Percentiles rank a stretch among this genome's conserved stretches.
Conservation (phyloP, 2,329 filamentous ascomycete genomes). For the Pseudopyricularia javanii region DNA sequence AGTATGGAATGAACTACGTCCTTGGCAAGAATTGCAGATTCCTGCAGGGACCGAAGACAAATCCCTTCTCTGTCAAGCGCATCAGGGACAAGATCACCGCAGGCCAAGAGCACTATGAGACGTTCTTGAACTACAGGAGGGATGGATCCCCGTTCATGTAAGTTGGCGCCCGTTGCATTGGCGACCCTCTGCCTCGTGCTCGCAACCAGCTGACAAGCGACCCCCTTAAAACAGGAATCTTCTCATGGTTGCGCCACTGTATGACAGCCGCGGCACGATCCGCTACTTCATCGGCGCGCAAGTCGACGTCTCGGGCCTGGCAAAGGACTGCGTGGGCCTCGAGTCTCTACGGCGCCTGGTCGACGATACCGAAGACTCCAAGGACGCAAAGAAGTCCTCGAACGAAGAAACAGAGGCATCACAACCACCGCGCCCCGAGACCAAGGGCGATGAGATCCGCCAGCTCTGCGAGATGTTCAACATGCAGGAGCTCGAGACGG, state of each 20-base stretch:
- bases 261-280: slow-evolving; percentile 53
- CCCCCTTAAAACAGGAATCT: slow-evolving; percentile 34
- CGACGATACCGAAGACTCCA: slow-evolving; percentile 11
- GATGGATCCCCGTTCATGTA: slow-evolving; percentile 63
- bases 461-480: slow-evolving; percentile 61
- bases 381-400: not conserved
- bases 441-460: slow-evolving; percentile 48
- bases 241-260: slow-evolving; percentile 59
- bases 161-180: not conserved
- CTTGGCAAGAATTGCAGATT: slow-evolving; percentile 70
- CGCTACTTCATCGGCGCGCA: slow-evolving; percentile 62
- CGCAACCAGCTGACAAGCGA: not conserved
- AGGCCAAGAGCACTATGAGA: slow-evolving; percentile 60
- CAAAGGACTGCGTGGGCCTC: slow-evolving; percentile 53
- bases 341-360: slow-evolving; percentile 45
- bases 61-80: slow-evolving; percentile 46
- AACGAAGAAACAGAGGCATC: not conserved
- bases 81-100: slow-evolving; percentile 47
- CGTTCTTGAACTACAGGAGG: slow-evolving; percentile 66
- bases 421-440: slow-evolving; percentile 16
- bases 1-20: slow-evolving; percentile 62
- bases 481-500: slow-evolving; percentile 50
- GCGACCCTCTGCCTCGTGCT: not conserved
- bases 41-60: slow-evolving; percentile 63
- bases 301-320: slow-evolving; percentile 57